Evolutionary conservation across 2,329 filamentous ascomycete genomes (phyloP).

Genomic region (Pezicula radicicola): DNA sequence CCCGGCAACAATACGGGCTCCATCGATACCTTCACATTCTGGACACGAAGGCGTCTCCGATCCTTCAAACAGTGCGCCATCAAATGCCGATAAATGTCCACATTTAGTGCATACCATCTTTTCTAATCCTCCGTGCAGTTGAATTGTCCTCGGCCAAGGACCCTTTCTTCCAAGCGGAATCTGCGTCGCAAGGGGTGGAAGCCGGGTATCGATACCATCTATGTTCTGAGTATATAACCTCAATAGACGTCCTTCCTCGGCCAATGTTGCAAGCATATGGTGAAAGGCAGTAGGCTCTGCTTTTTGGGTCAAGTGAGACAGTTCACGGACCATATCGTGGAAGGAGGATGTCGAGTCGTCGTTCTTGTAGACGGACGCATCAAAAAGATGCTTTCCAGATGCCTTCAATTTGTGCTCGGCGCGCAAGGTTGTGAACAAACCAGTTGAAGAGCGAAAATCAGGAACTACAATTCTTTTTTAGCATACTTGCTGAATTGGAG

Average conservation of each 20-base stretch:
- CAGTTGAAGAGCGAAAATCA: conserved; percentile 89
- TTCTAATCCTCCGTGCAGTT: conserved; percentile 87
- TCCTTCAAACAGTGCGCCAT: conserved; percentile 77
- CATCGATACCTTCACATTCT: conserved; percentile 71
- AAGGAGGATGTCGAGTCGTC: conserved; percentile 85
- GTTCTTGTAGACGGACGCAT: conserved; percentile 96
- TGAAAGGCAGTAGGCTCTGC: conserved; percentile 88
- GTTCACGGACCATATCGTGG: conserved; percentile 90
- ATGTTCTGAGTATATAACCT: conserved; percentile 97
- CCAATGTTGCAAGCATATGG: conserved; percentile 86
- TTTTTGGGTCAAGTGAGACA: conserved; percentile 73
- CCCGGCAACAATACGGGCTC: conserved; percentile 72
- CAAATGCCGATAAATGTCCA: conserved; percentile 69
- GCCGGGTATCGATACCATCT: conserved; percentile 85
- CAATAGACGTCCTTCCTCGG: conserved; percentile 80
- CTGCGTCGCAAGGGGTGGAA: conserved; percentile 75
- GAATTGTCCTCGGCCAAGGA: conserved; percentile 90
- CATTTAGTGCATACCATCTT: conserved; percentile 99
- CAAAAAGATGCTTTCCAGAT: conserved; percentile 93
- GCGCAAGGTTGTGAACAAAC: conserved; percentile 82
- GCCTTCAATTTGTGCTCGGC: conserved; percentile 87
- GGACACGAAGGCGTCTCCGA: conserved; percentile 78
- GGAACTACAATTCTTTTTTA: conserved; percentile 57
- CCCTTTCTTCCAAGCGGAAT: conserved; percentile 80
- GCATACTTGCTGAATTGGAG: conserved; percentile 7